A percentile compares a stretch with the other conserved stretches of the same genome.
Evolutionary conservation across 495 filamentous ascomycete genomes (phyloP).

Genomic region (Penicillium odoratum): DNA sequence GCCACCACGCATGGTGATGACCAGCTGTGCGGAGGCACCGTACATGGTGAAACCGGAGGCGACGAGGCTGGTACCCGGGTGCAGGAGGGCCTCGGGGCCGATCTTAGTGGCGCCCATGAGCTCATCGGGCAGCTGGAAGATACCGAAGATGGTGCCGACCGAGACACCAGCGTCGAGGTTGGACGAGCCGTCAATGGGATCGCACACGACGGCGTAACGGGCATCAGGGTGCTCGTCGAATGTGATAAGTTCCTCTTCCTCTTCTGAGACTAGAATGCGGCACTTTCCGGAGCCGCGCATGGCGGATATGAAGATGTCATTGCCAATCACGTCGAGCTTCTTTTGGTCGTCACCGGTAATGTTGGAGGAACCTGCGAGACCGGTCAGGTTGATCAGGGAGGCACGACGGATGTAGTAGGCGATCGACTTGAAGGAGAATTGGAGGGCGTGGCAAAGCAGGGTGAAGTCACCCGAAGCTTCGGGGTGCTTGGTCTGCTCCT

Average conservation of each 20-base stretch:
- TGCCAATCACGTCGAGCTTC: slow-evolving; percentile 98
- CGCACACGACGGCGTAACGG: slow-evolving; percentile 93
- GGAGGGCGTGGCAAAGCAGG: slow-evolving; percentile 95
- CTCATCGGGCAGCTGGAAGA: slow-evolving; percentile 78
- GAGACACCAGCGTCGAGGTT: slow-evolving; percentile 98
- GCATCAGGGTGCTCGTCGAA: slow-evolving; percentile 79
- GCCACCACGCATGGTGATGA: slow-evolving; percentile 95
- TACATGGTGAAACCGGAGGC: slow-evolving; percentile 99
- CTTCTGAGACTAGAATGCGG: slow-evolving; percentile 89
- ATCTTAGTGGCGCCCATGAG: slow-evolving; percentile 59
- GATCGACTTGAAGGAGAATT: slow-evolving; percentile 99
- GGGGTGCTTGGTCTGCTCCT: slow-evolving; percentile 89
- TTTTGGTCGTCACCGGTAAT: slow-evolving; percentile 97
- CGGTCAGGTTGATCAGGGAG: slow-evolving; percentile 94
- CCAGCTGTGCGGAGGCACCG: slow-evolving; percentile 91
- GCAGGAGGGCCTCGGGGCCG: slow-evolving; percentile 78
- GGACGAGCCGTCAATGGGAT: slow-evolving; percentile 96
- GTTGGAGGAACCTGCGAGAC: slow-evolving; percentile 92
- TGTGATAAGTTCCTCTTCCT: slow-evolving; percentile 87
- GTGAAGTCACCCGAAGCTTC: slow-evolving; percentile 99
- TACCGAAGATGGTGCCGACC: slow-evolving; percentile 95
- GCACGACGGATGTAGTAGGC: slow-evolving; percentile 98
- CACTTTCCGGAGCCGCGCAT: slow-evolving; percentile 92
- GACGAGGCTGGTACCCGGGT: slow-evolving; percentile 85
- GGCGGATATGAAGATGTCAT: slow-evolving; percentile 92